Evolutionary conservation across 2,329 filamentous ascomycete species (phyloP).

Genomic region (Diplodia corticola): DNA sequence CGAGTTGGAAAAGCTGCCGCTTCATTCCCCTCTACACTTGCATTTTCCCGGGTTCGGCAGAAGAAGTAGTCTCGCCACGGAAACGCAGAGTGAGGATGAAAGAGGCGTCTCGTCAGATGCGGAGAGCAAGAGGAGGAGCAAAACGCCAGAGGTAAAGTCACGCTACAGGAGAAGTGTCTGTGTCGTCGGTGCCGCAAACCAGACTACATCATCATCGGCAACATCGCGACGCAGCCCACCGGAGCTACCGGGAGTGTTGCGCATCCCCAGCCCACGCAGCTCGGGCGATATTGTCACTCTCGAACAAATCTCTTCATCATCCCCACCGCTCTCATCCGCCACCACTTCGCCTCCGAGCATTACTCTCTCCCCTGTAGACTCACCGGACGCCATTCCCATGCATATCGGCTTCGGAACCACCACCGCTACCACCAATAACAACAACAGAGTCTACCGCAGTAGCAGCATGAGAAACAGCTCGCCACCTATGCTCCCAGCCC

Average conservation of each 20-base stretch:
- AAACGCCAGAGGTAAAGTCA: not conserved
- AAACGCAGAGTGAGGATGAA: not conserved
- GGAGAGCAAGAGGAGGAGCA: not conserved
- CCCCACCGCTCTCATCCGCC: not conserved
- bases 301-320: not conserved
- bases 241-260: not conserved
- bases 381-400: not conserved
- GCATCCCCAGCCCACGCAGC: not conserved
- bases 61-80: not conserved
- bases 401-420: not conserved
- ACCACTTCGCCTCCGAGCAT: not conserved
- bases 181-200: not conserved
- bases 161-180: not conserved
- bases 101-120: not conserved
- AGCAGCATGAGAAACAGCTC: not conserved
- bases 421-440: not conserved
- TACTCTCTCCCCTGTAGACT: constrained; percentile 5
- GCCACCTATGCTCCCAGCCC: not conserved
- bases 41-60: not conserved
- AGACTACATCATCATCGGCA: not conserved
- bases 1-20: not conserved
- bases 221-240: not conserved
- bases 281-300: not conserved
- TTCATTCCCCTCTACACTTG: not conserved
- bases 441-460: not conserved